These are phyloP conservation scores for Lonicera japonica DNA, from an alignment of 129 eudicot species.

Conservation along the genomic window DNA sequence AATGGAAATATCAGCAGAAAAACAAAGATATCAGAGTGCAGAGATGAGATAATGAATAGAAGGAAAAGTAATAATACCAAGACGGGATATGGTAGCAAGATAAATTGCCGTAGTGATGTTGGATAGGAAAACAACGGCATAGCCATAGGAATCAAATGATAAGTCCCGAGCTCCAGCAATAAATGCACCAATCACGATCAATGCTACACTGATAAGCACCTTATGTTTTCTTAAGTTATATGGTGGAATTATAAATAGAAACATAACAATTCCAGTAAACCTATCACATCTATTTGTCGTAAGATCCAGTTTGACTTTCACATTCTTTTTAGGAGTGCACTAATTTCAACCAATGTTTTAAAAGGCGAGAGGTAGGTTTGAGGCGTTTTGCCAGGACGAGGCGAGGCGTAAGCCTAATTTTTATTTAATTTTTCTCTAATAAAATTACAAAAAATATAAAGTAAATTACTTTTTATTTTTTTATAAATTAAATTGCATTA, in stretches of 20 bases:
- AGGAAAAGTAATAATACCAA: constrained; percentile 36
- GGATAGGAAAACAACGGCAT: constrained; percentile 69
- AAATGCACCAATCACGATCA: constrained; percentile 89
- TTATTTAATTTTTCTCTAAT: too few species aligned
- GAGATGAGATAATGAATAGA: background rate
- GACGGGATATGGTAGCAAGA: constrained; percentile 92
- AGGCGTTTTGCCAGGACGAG: too few species aligned
- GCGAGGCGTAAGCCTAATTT: too few species aligned
- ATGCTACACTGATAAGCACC: constrained; percentile 78
- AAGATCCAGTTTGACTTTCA: too few species aligned
- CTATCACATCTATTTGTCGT: background rate
- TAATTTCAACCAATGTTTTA: too few species aligned
- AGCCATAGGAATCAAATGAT: constrained; percentile 88
- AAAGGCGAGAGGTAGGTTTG: too few species aligned
- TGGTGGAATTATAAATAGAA: constrained; percentile 10
- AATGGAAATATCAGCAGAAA: constrained; percentile 10
- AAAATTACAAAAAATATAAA: too few species aligned
- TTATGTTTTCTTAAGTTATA: constrained; percentile 24
- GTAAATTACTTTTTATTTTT: too few species aligned
- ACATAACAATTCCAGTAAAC: background rate
- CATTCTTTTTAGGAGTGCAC: too few species aligned
- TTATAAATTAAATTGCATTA: too few species aligned
- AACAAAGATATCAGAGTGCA: constrained; percentile 6
- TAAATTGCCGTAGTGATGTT: constrained; percentile 91
- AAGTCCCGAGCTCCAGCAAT: constrained; percentile 96